Percentiles rank a stretch among this genome's conserved stretches.
Conservation (phyloP, 768 basidiomycete species). For the Lentinula edodes region DNA sequence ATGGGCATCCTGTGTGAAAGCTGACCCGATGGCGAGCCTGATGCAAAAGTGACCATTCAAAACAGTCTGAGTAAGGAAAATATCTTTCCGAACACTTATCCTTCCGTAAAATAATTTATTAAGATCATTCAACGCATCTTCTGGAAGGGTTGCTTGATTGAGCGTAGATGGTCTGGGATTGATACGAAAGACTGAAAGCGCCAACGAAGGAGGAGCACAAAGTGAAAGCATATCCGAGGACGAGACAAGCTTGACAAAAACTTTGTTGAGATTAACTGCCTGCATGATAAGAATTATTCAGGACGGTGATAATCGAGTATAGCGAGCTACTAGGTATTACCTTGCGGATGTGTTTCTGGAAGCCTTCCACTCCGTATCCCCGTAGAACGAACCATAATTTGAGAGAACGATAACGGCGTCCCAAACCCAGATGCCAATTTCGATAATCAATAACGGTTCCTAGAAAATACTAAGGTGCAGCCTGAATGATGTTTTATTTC, state of each 20-base stretch:
- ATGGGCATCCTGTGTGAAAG: conserved; percentile 59
- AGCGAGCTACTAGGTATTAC: conserved; percentile 22
- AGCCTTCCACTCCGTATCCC: conserved; percentile 76
- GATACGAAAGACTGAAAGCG: conserved; percentile 75
- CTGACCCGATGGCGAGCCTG: conserved; percentile 71
- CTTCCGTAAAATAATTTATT: conserved; percentile 60
- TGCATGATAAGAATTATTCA: conserved; percentile 18
- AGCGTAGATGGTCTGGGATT: conserved; percentile 9
- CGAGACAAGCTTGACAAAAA: conserved; percentile 51
- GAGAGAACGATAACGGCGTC: conserved; percentile 84
- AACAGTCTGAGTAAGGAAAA: conserved; percentile 74
- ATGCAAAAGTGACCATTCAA: conserved; percentile 72
- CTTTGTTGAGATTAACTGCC: conserved; percentile 59
- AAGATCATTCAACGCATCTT: conserved; percentile 51
- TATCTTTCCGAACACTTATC: conserved; percentile 54
- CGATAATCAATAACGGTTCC: conserved; percentile 84
- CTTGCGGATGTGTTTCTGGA: conserved; percentile 68
- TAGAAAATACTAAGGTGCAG: conserved; percentile 13
- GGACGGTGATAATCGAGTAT: not conserved
- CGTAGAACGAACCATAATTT: conserved; percentile 93
- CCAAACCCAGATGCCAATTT: conserved; percentile 80
- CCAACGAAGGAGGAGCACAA: conserved; percentile 65
- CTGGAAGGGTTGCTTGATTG: conserved; percentile 15
- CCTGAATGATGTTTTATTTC: not conserved
- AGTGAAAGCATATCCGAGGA: conserved; percentile 51